Evolutionary conservation across 345 rosid genomes (phyloP), one percentile per base, ranked within the genome.

Genomic region (Turritis glabra): DNA sequence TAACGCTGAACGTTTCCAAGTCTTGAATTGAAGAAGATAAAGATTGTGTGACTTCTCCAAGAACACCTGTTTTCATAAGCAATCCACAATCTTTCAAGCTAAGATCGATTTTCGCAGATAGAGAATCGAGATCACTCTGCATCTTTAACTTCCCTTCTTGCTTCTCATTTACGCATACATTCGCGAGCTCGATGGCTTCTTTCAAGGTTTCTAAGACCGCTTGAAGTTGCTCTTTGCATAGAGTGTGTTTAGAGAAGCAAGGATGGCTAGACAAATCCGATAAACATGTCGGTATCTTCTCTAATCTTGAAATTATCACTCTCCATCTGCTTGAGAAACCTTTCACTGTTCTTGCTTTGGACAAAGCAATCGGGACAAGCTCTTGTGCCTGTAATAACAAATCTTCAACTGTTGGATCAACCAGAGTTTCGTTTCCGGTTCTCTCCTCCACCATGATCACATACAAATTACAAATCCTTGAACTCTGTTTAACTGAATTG

Each of bases 211-310:
- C 64, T 3, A 87, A 82, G 29, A 95, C 94, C 0, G 88, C 91
- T 82, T 86, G 87, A 79, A 92, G 73, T 70, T 96, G 99, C 64
- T 96, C 99, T 83, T 74, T 87, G 71, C 99, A 96, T 7, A 96
- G 87, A 6, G 90, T 63, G 62, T 96, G 89, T 81, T 86, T 96
- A 19, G 87, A 86, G 82, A 96, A 96, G 70, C 89, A 96, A 50
- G 99, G 99, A 65, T 96, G 99, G 81, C 96, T 89, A 0, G 99
- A 90, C 22, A 96, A 84, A 64, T 96, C 98, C 0, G 96, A 89
- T 59, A 96, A 72, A 47, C 83, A 83, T 1, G 89, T 78, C 0
- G 99, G 98, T 55, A 96, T 83, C 91, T 87, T 86, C 83, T 90
- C 97, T 82, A 96, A 63, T 69, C 89, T 92, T 22, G 87, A 84